A percentile compares a stretch with the other conserved stretches of the same genome.
Evolutionary conservation across 176 grass and related monocot species (phyloP).

Genomic region (Avena eriantha): DNA sequence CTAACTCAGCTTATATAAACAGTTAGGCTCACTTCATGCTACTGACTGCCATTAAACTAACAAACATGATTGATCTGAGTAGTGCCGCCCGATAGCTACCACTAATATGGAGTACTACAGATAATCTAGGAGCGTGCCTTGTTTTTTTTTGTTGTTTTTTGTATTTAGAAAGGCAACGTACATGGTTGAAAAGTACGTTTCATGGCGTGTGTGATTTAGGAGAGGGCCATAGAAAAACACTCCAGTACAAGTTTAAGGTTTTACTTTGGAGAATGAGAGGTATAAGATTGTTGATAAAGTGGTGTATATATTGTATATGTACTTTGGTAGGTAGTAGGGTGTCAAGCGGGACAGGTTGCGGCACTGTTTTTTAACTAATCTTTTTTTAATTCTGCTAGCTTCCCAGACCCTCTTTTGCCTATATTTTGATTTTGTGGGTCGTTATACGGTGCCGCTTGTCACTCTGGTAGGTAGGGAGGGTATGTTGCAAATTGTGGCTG

Average conservation of each 20-base stretch:
- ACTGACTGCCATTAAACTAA: not conserved
- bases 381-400: no score
- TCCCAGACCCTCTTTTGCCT: no score
- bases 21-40: not conserved
- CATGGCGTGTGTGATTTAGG: not conserved
- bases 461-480: not conserved
- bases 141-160: not conserved
- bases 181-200: not conserved
- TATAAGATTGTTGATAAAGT: not conserved
- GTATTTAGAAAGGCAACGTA: not conserved
- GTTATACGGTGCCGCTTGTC: no score
- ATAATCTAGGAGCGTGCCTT: not conserved
- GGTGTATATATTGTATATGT: not conserved
- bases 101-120: not conserved
- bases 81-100: not conserved
- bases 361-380: no score
- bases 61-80: not conserved
- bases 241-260: not conserved
- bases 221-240: not conserved
- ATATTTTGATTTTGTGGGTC: no score
- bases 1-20: not conserved
- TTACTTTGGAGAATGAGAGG: not conserved
- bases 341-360: no score
- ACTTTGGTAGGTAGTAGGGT: no score
- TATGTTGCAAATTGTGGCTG: not conserved